A percentile compares a stretch with the other conserved stretches of the same genome.
Conservation (phyloP, 495 filamentous ascomycete genomes). For the Lophiostoma macrostomum region DNA sequence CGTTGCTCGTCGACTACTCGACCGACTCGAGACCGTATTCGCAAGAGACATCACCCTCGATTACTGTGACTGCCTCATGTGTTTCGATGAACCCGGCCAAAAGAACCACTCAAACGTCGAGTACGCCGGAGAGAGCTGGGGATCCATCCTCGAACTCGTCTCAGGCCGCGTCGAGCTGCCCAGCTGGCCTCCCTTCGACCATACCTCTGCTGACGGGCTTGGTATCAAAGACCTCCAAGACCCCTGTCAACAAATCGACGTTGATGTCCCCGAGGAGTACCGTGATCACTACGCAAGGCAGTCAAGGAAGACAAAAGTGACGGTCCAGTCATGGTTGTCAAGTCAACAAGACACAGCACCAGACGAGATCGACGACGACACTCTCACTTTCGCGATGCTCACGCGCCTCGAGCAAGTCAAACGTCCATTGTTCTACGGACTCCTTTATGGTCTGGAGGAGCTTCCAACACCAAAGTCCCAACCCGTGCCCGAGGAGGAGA, state of each 20-base stretch:
- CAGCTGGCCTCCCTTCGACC: conserved; percentile 75
- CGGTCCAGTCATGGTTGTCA: conserved; percentile 82
- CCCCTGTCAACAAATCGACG: conserved; percentile 81
- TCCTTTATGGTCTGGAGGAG: conserved; percentile 65
- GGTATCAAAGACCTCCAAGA: conserved; percentile 50
- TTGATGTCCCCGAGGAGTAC: conserved; percentile 88
- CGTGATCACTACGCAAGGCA: conserved; percentile 85
- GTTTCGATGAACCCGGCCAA: conserved; percentile 49
- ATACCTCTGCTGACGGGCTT: conserved; percentile 46
- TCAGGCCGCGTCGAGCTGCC: conserved; percentile 83
- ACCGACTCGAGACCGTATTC: conserved; percentile 90
- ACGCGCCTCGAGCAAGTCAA: conserved; percentile 77
- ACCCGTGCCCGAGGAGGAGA: conserved; percentile 50
- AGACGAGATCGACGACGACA: conserved; percentile 87
- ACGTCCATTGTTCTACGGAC: conserved; percentile 70
- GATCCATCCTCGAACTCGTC: conserved; percentile 89
- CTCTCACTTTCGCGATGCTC: conserved; percentile 84
- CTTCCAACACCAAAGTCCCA: conserved; percentile 54
- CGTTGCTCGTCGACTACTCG: conserved; percentile 86
- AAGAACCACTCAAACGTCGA: conserved; percentile 44
- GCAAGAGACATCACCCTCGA: conserved; percentile 83
- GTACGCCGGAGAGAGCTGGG: conserved; percentile 80
- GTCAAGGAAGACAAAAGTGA: conserved; percentile 76
- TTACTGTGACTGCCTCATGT: conserved; percentile 76
- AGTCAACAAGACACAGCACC: conserved; percentile 71